Evolutionary conservation across 805 yeast genomes (phyloP).

Genomic region (Saccharomycopsis schoenii): DNA sequence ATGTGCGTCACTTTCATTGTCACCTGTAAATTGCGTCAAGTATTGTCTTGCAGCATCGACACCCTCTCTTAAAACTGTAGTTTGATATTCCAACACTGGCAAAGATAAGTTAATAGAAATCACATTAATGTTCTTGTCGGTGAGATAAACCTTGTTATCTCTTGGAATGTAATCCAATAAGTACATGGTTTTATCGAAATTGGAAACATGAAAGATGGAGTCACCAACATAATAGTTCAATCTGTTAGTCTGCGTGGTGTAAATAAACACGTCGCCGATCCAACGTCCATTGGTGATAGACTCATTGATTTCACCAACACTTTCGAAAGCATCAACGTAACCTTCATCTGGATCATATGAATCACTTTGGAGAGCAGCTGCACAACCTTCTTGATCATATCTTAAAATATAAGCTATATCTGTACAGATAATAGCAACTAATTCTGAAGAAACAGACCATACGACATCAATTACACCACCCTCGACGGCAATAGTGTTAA

Average conservation of each 20-base stretch:
- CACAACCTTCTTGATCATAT: conserved; percentile 55
- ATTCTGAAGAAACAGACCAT: conserved; percentile 92
- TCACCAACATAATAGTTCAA: conserved; percentile 94
- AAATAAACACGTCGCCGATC: conserved; percentile 95
- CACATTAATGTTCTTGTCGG: conserved; percentile 84
- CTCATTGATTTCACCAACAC: conserved; percentile 73
- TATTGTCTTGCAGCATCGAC: conserved; percentile 69
- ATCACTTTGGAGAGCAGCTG: conserved; percentile 44
- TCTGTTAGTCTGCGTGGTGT: conserved; percentile 79
- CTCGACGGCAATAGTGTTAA: conserved; percentile 83
- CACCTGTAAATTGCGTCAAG: conserved; percentile 23
- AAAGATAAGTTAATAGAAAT: conserved; percentile 73
- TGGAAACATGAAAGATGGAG: conserved; percentile 82
- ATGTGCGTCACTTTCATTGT: conserved; percentile 36
- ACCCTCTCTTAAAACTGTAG: conserved; percentile 91
- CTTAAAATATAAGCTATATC: conserved; percentile 72
- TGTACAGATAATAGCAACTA: conserved; percentile 61
- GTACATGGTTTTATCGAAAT: conserved; percentile 81
- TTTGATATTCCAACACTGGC: conserved; percentile 88
- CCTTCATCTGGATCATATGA: conserved; percentile 73
- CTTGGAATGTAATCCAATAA: conserved; percentile 83
- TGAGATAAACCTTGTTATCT: conserved; percentile 81
- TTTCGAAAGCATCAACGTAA: conserved; percentile 77
- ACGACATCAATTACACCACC: conserved; percentile 54
- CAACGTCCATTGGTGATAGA: conserved; percentile 81